Conservation (phyloP, 805 yeast genomes). For the Debaryomyces tyrocola region DNA sequence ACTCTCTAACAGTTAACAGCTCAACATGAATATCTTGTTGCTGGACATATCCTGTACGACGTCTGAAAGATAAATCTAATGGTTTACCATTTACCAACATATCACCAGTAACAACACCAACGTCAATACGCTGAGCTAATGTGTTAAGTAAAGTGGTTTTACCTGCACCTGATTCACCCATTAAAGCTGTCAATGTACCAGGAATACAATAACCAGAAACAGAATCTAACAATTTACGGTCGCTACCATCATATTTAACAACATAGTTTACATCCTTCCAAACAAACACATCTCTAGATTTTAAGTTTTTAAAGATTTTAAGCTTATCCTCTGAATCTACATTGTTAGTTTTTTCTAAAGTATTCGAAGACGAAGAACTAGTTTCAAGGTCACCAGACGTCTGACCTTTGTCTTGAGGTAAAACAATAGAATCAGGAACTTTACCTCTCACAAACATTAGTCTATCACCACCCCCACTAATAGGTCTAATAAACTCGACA, state of each 20-base stretch:
- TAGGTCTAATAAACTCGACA: conserved; percentile 25
- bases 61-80: conserved; percentile 49
- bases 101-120: conserved; percentile 59
- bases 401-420: conserved; percentile 10
- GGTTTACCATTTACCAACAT: conserved; percentile 56
- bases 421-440: conserved; percentile 16
- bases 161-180: conserved; percentile 70
- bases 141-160: conserved; percentile 57
- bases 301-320: conserved; percentile 20
- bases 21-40: conserved; percentile 22
- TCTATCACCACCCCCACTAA: conserved; percentile 33
- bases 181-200: conserved; percentile 57
- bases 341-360: conserved; percentile 6
- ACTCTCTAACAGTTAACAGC: conserved; percentile 18
- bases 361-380: not conserved
- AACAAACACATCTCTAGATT: conserved; percentile 50
- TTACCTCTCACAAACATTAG: conserved; percentile 29
- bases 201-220: conserved; percentile 41
- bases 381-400: conserved; percentile 9
- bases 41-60: conserved; percentile 29
- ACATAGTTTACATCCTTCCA: conserved; percentile 65
- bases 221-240: conserved; percentile 37
- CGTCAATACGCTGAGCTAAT: conserved; percentile 52
- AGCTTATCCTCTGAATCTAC: not conserved
- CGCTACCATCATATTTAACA: conserved; percentile 47